Evolutionary conservation across 345 rosid genomes (phyloP).

Genomic region (Limnanthes douglasii): DNA sequence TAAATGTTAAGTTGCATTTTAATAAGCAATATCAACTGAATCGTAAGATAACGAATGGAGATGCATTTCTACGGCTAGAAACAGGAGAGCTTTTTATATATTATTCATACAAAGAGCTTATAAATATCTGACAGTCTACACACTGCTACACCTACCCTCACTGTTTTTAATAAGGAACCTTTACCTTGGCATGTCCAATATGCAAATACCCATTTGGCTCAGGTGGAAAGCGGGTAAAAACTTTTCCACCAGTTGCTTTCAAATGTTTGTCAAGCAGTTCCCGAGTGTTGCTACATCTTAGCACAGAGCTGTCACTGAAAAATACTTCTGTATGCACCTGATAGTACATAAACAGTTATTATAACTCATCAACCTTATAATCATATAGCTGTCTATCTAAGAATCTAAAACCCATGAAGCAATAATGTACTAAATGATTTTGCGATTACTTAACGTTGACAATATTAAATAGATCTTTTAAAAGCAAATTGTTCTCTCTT

Average conservation of each 20-base stretch:
- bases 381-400: constrained; percentile 1
- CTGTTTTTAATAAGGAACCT: neutral
- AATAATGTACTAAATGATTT: too few relatives aligned
- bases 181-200: constrained; percentile 98
- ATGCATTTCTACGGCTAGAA: too few relatives aligned
- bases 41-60: too few relatives aligned
- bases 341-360: neutral
- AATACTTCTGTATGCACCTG: constrained; percentile 86
- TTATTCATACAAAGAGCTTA: too few relatives aligned
- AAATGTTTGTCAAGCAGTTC: constrained; percentile 79
- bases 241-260: constrained; percentile 58
- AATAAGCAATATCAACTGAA: too few relatives aligned
- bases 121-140: neutral
- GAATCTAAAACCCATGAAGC: too few relatives aligned
- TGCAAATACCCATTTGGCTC: constrained; percentile 99
- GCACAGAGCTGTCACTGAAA: constrained; percentile 60
- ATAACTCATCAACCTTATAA: neutral
- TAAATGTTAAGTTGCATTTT: too few relatives aligned
- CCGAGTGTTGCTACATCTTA: constrained; percentile 71
- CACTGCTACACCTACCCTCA: too few relatives aligned
- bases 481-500: too few relatives aligned
- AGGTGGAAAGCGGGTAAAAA: constrained; percentile 82
- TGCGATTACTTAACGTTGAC: too few relatives aligned
- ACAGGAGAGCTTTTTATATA: too few relatives aligned
- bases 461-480: too few relatives aligned